phyloP scores from a whole-genome alignment of 2,329 filamentous ascomycete species.

The Fusarium mexicanum region DNA sequence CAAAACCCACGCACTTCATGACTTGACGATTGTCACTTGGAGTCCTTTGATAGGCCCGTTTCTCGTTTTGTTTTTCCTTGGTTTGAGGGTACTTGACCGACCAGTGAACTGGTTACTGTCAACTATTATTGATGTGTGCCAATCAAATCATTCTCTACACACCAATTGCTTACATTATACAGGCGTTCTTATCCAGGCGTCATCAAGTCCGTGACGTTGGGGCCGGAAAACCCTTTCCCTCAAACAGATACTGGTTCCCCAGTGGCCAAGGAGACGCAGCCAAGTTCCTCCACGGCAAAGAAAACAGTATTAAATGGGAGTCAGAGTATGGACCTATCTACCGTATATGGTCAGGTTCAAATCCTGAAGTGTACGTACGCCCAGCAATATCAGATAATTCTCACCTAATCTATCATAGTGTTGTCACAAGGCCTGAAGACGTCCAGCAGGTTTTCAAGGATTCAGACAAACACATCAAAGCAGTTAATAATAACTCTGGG shows the following conservation, averaged over 20 bases:
- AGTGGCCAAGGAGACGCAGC: not conserved
- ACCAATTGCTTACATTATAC: not conserved
- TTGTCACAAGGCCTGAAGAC: not conserved
- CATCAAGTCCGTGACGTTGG: not conserved
- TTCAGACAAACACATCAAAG: not conserved
- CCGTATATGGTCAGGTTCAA: not conserved
- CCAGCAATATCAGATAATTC: too few species aligned
- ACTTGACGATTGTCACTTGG: not conserved
- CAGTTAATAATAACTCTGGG: not conserved
- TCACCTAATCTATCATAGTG: not conserved
- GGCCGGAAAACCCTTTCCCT: not conserved
- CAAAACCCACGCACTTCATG: too few species aligned
- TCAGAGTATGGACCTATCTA: not conserved
- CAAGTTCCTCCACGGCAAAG: not conserved
- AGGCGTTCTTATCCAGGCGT: not conserved
- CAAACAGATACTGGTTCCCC: not conserved
- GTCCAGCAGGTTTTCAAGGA: not conserved
- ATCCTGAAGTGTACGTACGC: not conserved
- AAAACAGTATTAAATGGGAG: not conserved
- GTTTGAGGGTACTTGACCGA: not conserved
- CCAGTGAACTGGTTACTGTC: not conserved
- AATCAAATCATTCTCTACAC: fast-evolving
- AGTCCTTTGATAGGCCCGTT: not conserved
- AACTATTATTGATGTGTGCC: not conserved
- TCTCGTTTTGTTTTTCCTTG: not conserved